Conservation (phyloP, 2,329 filamentous ascomycete species). For the Phialemoniopsis sp. region DNA sequence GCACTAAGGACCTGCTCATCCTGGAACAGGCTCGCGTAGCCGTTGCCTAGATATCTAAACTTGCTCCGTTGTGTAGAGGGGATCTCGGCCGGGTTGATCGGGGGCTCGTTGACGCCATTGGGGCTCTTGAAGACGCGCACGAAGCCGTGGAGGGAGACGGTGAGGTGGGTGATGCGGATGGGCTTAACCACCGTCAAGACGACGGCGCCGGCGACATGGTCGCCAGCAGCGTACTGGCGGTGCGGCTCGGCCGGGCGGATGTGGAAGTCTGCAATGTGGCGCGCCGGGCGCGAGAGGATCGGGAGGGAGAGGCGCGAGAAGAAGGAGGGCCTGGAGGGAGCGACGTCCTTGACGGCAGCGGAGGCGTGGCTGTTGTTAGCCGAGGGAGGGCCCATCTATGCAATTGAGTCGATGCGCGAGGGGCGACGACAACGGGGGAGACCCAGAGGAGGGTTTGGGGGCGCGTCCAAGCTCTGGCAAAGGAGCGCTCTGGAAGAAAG, state of each 20-base stretch:
- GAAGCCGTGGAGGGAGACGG: conserved; percentile 73
- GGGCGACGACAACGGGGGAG: neutral
- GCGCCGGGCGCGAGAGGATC: conserved; percentile 44
- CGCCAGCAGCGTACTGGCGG: conserved; percentile 70
- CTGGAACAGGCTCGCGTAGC: conserved; percentile 76
- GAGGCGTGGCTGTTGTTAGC: conserved; percentile 31
- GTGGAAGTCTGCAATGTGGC: conserved; percentile 74
- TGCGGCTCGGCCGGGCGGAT: conserved; percentile 74
- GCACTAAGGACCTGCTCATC: conserved; percentile 78
- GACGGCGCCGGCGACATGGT: conserved; percentile 69
- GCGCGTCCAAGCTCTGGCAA: conserved; percentile 5
- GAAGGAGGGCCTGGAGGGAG: conserved; percentile 36
- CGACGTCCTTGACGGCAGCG: conserved; percentile 29
- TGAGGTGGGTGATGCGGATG: conserved; percentile 73
- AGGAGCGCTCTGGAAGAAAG: too few relatives aligned
- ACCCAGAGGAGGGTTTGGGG: conserved; percentile 4
- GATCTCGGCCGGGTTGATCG: conserved; percentile 32
- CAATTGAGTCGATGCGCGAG: conserved; percentile 11
- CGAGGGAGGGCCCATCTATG: conserved; percentile 41
- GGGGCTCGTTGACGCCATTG: conserved; percentile 43
- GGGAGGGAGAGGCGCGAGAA: conserved; percentile 50
- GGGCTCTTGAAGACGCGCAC: conserved; percentile 75
- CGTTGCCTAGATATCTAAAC: conserved; percentile 66
- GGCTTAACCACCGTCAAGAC: conserved; percentile 71
- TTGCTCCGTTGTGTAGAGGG: conserved; percentile 13